Percentiles rank a stretch among this genome's conserved stretches.
Conservation (phyloP, 2,329 filamentous ascomycete genomes). For the Annulohypoxylon truncatum region DNA sequence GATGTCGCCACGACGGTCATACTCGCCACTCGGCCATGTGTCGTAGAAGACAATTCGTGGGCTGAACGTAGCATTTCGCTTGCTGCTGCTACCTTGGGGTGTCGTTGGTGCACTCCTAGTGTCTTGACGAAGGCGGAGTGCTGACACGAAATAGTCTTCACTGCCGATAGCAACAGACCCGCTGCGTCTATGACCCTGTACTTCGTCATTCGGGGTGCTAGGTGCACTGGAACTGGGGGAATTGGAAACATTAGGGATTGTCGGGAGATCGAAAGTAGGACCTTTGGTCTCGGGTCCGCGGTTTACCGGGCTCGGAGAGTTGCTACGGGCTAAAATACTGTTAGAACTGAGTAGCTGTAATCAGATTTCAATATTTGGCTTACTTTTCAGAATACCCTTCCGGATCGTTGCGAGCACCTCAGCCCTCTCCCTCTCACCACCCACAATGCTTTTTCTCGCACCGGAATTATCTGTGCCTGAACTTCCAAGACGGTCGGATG, state of each 20-base stretch:
- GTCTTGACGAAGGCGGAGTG: conserved; percentile 77
- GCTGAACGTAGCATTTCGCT: conserved; percentile 81
- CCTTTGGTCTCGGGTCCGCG: conserved; percentile 67
- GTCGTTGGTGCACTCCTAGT: conserved; percentile 85
- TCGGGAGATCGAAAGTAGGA: conserved; percentile 67
- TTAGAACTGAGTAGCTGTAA: conserved; percentile 24
- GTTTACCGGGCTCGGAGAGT: conserved; percentile 75
- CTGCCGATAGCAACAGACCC: conserved; percentile 80
- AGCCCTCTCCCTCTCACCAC: conserved; percentile 88
- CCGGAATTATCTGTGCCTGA: conserved; percentile 70
- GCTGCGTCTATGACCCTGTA: conserved; percentile 72
- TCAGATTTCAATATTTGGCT: conserved; percentile 47
- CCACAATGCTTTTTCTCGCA: conserved; percentile 87
- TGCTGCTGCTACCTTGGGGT: conserved; percentile 70
- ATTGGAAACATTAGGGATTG: conserved; percentile 74
- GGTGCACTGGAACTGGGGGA: conserved; percentile 88
- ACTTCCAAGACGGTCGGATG: conserved; percentile 64
- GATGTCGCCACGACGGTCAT: conserved; percentile 94
- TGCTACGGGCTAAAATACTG: conserved; percentile 66
- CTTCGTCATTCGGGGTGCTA: conserved; percentile 86
- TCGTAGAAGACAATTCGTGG: conserved; percentile 95
- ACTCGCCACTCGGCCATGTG: conserved; percentile 95
- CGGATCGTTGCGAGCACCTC: conserved; percentile 92
- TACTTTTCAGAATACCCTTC: conserved; percentile 96
- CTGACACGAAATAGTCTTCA: conserved; percentile 91